Percentiles rank a stretch among this genome's conserved stretches.
These are phyloP conservation scores for Chlamydomonas reinhardtii DNA, from an alignment of 163 green algal genomes.

Conservation along the genomic window DNA sequence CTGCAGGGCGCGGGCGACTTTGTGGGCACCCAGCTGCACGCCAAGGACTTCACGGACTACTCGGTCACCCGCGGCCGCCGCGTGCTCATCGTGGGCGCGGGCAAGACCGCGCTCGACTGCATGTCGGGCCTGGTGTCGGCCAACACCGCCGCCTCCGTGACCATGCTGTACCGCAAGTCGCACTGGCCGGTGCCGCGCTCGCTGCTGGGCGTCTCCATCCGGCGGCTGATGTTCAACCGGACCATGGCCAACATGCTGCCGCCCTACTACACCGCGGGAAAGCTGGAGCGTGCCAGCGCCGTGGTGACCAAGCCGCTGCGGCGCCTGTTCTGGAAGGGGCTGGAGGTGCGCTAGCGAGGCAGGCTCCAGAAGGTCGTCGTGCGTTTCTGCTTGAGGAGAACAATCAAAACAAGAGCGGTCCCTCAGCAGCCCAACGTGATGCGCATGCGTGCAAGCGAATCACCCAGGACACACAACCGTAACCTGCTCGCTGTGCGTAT, in stretches of 20 bases:
- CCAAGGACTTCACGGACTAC: conserved; percentile 25
- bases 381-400: no score
- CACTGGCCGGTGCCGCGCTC: conserved; percentile 34
- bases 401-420: no score
- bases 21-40: conserved; percentile 14
- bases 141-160: not conserved
- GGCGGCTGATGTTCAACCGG: not conserved
- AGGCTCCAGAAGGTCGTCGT: no score
- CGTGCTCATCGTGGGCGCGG: conserved; percentile 30
- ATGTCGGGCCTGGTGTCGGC: conserved; percentile 1
- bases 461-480: no score
- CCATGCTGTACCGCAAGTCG: conserved; percentile 15
- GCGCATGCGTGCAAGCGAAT: no score
- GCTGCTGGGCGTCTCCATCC: not conserved
- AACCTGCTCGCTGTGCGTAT: no score
- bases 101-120: conserved; percentile 34
- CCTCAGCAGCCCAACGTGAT: no score
- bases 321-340: conserved; percentile 3
- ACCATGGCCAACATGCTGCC: not conserved
- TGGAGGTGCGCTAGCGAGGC: not conserved
- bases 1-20: not conserved
- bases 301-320: not conserved
- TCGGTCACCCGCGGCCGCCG: not conserved
- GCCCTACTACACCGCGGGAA: not conserved
- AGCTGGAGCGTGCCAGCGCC: not conserved